Evolutionary conservation across 2,329 filamentous ascomycete genomes (phyloP).

Genomic region (Ophiosphaerella narmari): DNA sequence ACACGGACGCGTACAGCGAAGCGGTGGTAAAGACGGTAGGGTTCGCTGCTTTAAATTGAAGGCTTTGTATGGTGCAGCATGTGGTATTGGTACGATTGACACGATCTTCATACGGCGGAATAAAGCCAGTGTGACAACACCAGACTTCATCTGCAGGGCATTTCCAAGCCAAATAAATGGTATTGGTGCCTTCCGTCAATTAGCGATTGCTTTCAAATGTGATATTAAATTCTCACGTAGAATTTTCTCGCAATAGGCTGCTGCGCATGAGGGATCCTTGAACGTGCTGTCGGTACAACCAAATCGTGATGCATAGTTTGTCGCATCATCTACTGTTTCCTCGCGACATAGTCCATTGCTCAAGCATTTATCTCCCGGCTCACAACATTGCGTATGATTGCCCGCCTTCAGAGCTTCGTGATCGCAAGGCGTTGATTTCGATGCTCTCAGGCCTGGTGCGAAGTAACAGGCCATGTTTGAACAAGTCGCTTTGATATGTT

Average conservation of each 20-base stretch:
- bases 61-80: not conserved
- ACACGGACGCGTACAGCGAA: not conserved
- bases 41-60: not conserved
- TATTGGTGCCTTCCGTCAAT: not conserved
- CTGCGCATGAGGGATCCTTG: not conserved
- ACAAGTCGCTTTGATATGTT: too few relatives aligned
- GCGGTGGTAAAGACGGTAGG: not conserved
- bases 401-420: not conserved
- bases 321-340: not conserved
- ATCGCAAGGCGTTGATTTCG: not conserved
- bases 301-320: slow-evolving; percentile 4
- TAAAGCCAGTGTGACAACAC: not conserved
- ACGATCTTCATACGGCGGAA: not conserved
- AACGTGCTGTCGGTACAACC: slow-evolving; percentile 1
- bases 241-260: not conserved
- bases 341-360: slow-evolving; percentile 3
- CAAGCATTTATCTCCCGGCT: slow-evolving; percentile 3
- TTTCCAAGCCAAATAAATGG: not conserved
- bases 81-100: not conserved
- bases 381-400: slow-evolving; percentile 1
- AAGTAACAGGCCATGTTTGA: not conserved
- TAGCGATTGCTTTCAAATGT: too few relatives aligned
- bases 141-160: not conserved
- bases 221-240: not conserved
- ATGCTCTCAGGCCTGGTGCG: not conserved